Conservation (phyloP, 352 stramenopile genomes). For the Blastocystis sp. region DNA sequence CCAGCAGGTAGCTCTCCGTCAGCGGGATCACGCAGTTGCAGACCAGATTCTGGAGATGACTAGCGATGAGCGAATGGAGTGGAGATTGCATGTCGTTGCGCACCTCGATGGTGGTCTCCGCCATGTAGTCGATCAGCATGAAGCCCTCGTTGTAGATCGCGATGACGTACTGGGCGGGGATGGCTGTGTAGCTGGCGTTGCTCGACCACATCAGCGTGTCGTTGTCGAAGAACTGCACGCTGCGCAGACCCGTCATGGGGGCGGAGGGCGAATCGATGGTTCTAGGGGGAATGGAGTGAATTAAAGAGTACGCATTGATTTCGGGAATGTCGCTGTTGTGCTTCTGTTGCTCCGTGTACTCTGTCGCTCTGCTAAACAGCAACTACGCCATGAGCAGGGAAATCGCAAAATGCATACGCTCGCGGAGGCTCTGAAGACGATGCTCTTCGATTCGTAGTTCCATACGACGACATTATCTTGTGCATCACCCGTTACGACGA, state of each 20-base stretch:
- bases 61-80: neutral
- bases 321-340: conserved; percentile 27
- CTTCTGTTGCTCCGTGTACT: neutral
- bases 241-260: conserved; percentile 22
- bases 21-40: no score
- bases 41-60: neutral
- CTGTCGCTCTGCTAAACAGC: conserved; percentile 4
- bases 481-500: conserved; percentile 22
- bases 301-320: conserved; percentile 30
- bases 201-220: conserved; percentile 63
- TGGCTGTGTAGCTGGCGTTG: conserved; percentile 4
- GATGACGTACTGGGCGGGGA: conserved; percentile 47
- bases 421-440: conserved; percentile 61
- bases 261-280: neutral
- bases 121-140: conserved; percentile 66
- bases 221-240: conserved; percentile 65
- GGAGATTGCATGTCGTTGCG: neutral
- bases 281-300: neutral
- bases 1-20: conserved; percentile 16
- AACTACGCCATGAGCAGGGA: neutral
- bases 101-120: conserved; percentile 23
- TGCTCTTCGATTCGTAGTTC: conserved; percentile 54
- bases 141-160: conserved; percentile 51
- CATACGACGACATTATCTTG: conserved; percentile 48
- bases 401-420: neutral